Base-by-base conservation (phyloP, 2,329 filamentous ascomycete species). In the Trichoderma polysporum region DNA sequence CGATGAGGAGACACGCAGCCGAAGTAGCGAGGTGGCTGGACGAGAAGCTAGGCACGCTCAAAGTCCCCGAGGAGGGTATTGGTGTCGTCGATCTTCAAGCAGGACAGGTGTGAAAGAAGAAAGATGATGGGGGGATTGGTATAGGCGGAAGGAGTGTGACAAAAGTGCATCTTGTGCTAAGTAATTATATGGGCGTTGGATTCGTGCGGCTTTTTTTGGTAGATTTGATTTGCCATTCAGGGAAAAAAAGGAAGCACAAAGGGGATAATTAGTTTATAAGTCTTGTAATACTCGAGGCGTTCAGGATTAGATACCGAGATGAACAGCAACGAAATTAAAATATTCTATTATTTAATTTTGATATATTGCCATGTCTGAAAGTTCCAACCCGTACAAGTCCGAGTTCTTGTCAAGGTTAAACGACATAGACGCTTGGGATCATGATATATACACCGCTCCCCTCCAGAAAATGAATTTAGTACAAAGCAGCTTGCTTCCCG, bases 1-100 rank as follows among this genome's bases (percentile, higher is more conserved):
- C 80, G 9, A 82, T 86, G 75, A 80, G 86, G 67, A 80, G 83
- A 66, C 85, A 87, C 66, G 85, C 86, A 4, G 85, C 87, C 70
- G 86, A 89, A 69, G 78, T 90, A 65, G 85, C 85, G 27, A 78
- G 80, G 64, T 87, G 85, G 82, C 74, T 90, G 70, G 87, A 90
- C 69, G 84, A 84, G n/a, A 85, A 85, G 77, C 79, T 90, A 6
- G 84, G 84, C 6, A 79, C 80, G 15, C 73, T 88, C 68, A 77
- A 77, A 15, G 81, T 88, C 31, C 85, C 86, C 0, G 83, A 85
- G 57, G 85, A 87, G 61, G 82, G 81, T 5, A 78, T 84, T 25
- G 49, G 47, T 58, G 49, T 68, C 19, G 63, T 63, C 7, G 58
- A 66, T 31, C 61, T 49, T 3, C 35, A 35, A 35, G 47, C n/a